Base-by-base conservation (phyloP, 208 protist genomes). In the Trypanosoma vivax region DNA sequence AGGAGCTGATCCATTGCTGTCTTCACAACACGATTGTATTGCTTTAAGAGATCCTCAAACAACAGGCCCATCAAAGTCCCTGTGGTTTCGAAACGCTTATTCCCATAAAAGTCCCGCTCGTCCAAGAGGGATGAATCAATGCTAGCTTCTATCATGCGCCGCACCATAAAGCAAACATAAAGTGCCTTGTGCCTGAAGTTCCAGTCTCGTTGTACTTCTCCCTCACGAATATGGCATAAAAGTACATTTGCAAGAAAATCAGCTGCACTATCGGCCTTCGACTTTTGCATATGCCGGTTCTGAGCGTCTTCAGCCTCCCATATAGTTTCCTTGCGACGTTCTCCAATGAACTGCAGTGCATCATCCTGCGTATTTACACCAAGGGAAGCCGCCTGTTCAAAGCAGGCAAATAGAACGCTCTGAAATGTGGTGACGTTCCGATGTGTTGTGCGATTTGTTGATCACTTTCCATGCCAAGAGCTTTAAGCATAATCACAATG, bases 101-200 rank as follows among this genome's bases (percentile, higher is more conserved):
- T 99, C 41, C 98, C 98, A 75, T 99, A 99, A 75, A 99, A 99
- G 69, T 99, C 99, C 35, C 96, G 92, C 64, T 99, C 98, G 65
- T 99, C 97, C 1, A 98, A 66, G 2, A 89, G 69, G 0, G 70
- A 72, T 5, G 75, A 38, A 60, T 99, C 96, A 19, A 81, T 60
- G 58, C 72, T 82, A 0, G 96, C 96, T 37, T 96, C 73, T 45
- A 99, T 94, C 64, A 99, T 97, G 19, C 97, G 76, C 11, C 97
- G 78, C 3, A 99, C 79, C 97, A 99, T 99, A 25, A 98, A 89
- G 28, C 82, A 94, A 1, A 99, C 62, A 65, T 99, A 99, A 30
- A 99, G 73, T 5, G 79, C 85, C 78, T 99, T 99, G 45, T 96
- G 76, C 24, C 85, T 79, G 61, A 99, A 99, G 69, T 99, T 94